A percentile compares a stretch with the other conserved stretches of the same genome.
These are phyloP conservation scores for Colletotrichum limetticola DNA, from an alignment of 2,329 filamentous ascomycete genomes.

Conservation along the genomic window DNA sequence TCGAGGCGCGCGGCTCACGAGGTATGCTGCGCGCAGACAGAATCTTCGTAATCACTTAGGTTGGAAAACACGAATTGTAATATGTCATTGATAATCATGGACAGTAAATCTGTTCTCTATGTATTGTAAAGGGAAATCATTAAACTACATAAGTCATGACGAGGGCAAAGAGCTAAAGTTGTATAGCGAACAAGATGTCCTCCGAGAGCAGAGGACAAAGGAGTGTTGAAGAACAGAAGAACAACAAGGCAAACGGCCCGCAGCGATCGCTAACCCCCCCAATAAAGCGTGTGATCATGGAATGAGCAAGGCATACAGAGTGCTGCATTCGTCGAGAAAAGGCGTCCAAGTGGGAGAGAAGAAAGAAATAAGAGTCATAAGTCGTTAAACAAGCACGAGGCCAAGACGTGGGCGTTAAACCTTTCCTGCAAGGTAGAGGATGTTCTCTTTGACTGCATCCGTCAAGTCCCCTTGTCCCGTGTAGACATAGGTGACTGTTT, in stretches of 20 bases:
- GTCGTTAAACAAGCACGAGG: conserved; percentile 17
- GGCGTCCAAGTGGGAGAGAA: conserved; percentile 10
- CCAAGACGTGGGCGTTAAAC: conserved; percentile 43
- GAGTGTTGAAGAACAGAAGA: background rate
- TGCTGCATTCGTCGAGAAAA: conserved; percentile 9
- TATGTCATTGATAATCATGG: background rate
- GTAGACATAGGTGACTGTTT: conserved; percentile 67
- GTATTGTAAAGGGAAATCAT: conserved; percentile 3
- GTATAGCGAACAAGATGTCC: background rate
- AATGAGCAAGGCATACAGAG: background rate
- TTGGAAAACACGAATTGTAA: background rate
- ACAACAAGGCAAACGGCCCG: conserved; percentile 7
- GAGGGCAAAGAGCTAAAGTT: background rate
- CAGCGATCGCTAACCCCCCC: background rate
- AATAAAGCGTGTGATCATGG: conserved; percentile 8
- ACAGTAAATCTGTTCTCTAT: background rate
- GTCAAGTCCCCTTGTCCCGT: conserved; percentile 59
- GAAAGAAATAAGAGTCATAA: conserved; percentile 16
- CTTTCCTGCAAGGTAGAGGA: conserved; percentile 64
- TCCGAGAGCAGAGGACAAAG: background rate
- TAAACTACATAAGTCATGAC: conserved; percentile 15
- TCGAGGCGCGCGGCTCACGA: background rate
- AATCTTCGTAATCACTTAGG: background rate
- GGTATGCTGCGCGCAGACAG: background rate
- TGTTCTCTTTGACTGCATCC: conserved; percentile 60